These are phyloP conservation scores for Lodderomyces theae DNA, from an alignment of 1,139 yeast genomes.

Conservation along the genomic window DNA sequence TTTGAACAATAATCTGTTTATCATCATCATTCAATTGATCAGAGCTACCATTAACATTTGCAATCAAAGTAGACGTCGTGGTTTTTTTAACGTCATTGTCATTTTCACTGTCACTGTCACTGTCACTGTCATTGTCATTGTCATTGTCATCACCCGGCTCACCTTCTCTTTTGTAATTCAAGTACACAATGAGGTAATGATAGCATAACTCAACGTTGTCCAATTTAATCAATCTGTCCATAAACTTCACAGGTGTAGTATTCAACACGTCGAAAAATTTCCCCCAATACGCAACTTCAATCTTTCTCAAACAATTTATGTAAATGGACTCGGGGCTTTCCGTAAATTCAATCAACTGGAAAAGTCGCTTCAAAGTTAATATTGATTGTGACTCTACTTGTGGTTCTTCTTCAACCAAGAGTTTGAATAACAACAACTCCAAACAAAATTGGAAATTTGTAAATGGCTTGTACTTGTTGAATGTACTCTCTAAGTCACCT, in stretches of 20 bases:
- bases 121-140: not conserved
- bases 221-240: conserved; percentile 34
- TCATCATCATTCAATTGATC: conserved; percentile 29
- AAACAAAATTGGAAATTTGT: conserved; percentile 37
- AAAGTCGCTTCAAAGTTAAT: conserved; percentile 22
- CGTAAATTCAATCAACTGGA: conserved; percentile 29
- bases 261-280: conserved; percentile 33
- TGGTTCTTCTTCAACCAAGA: conserved; percentile 22
- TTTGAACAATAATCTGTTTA: conserved; percentile 31
- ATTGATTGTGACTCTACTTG: conserved; percentile 5
- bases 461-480: conserved; percentile 27
- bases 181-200: conserved; percentile 40
- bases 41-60: not conserved
- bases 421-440: conserved; percentile 38
- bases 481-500: conserved; percentile 18
- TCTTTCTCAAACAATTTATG: conserved; percentile 44
- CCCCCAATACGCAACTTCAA: conserved; percentile 42
- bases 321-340: conserved; percentile 31
- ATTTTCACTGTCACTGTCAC: too few relatives aligned
- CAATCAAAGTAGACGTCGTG: too few relatives aligned
- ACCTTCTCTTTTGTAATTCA: conserved; percentile 39
- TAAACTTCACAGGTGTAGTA: conserved; percentile 38
- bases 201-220: conserved; percentile 42
- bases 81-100: too few relatives aligned
- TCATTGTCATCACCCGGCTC: conserved; percentile 16